phyloP scores from a whole-genome alignment of 177 flowering plant species.

The Vitis hybrid region DNA sequence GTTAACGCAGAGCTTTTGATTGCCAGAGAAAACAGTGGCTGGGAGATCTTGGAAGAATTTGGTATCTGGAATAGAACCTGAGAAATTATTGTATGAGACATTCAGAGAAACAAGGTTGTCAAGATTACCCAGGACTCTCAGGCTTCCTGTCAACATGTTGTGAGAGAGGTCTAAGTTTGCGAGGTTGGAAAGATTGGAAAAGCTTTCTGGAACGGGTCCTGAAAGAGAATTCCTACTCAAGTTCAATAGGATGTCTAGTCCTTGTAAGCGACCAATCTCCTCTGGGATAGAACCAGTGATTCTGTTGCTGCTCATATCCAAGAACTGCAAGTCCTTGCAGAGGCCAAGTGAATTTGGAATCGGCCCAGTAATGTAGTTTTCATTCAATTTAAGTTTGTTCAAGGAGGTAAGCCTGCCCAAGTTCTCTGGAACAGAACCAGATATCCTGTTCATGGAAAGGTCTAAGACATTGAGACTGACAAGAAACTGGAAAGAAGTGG shows the following conservation, averaged over 20 bases:
- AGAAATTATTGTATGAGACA: slow-evolving; percentile 59
- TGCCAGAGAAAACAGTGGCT: slow-evolving; percentile 29
- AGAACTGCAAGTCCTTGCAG: slow-evolving; percentile 53
- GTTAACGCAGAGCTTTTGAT: slow-evolving; percentile 40
- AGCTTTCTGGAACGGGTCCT: slow-evolving; percentile 51
- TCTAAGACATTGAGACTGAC: slow-evolving; percentile 47
- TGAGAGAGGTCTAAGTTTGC: slow-evolving; percentile 61
- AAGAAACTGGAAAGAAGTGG: slow-evolving; percentile 39
- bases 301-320: slow-evolving; percentile 61
- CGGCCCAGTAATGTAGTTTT: slow-evolving; percentile 46
- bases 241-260: slow-evolving; percentile 55
- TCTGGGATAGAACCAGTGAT: slow-evolving; percentile 50
- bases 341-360: slow-evolving; percentile 55
- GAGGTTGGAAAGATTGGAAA: slow-evolving; percentile 53
- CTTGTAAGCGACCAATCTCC: slow-evolving; percentile 48
- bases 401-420: slow-evolving; percentile 46
- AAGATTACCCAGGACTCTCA: slow-evolving; percentile 39
- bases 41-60: slow-evolving; percentile 53
- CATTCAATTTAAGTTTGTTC: slow-evolving; percentile 48
- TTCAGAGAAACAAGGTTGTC: slow-evolving; percentile 59
- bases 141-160: slow-evolving; percentile 54
- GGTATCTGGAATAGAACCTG: slow-evolving; percentile 53
- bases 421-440: slow-evolving; percentile 48
- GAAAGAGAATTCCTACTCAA: slow-evolving; percentile 59
- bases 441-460: slow-evolving; percentile 50